phyloP scores from a whole-genome alignment of 305 asterid species.

The Solanum chacoense region DNA sequence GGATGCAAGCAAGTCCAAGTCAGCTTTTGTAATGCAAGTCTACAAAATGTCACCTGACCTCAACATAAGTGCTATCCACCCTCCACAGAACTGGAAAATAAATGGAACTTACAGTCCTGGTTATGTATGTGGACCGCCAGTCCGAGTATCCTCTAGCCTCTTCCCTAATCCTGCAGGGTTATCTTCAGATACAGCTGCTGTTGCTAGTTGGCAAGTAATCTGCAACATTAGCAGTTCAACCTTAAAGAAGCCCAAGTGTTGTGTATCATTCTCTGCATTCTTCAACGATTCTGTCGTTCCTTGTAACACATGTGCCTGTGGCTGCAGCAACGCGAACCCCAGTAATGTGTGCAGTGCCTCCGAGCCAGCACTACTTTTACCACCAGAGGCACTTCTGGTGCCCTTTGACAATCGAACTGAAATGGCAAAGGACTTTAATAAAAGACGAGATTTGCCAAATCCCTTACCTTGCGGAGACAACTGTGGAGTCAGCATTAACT shows the following conservation, averaged over 20 bases:
- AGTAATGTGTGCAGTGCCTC: conserved; percentile 32
- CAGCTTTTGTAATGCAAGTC: conserved; percentile 51
- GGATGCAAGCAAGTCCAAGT: conserved; percentile 39
- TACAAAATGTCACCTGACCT: conserved; percentile 67
- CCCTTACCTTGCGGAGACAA: conserved; percentile 68
- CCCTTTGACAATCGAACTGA: conserved; percentile 59
- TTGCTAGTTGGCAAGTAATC: conserved; percentile 59
- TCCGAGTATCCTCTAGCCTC: conserved; percentile 36
- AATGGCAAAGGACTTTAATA: conserved; percentile 20
- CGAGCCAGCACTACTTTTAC: conserved; percentile 40
- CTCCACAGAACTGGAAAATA: conserved; percentile 59
- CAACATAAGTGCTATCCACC: conserved; percentile 35
- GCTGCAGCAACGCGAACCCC: conserved; percentile 29
- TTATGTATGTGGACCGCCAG: conserved; percentile 52
- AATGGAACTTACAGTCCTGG: conserved; percentile 28
- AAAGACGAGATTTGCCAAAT: conserved; percentile 23
- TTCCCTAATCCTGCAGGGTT: conserved; percentile 50
- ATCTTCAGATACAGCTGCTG: conserved; percentile 29
- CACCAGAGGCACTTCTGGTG: conserved; percentile 44
- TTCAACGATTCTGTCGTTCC: conserved; percentile 62
- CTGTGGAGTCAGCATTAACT: conserved; percentile 60
- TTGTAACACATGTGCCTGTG: conserved; percentile 76
- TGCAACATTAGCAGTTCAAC: conserved; percentile 37
- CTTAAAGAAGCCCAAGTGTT: conserved; percentile 32
- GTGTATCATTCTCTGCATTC: conserved; percentile 69